phyloP scores from a whole-genome alignment of 306 rosid genomes.

The Neltuma alba region DNA sequence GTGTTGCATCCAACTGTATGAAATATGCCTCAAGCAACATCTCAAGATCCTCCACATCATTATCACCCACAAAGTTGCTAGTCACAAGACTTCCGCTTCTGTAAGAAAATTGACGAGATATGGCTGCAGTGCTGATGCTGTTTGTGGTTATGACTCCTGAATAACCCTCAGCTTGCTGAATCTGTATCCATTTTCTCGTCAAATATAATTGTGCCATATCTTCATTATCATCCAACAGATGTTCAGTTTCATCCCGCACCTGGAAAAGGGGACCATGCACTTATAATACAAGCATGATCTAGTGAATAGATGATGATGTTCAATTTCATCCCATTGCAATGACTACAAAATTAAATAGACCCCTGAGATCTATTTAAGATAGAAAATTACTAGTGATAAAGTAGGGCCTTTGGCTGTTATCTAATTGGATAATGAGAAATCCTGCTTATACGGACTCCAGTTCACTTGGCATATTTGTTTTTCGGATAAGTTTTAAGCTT shows the following conservation, averaged over 20 bases:
- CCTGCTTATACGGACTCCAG: neutral
- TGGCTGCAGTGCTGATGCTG: slow-evolving; percentile 35
- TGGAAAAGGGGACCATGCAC: slow-evolving; percentile 42
- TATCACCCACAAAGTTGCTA: slow-evolving; percentile 59
- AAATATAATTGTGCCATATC: slow-evolving; percentile 94
- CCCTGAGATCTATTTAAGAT: neutral
- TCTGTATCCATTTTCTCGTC: slow-evolving; percentile 85
- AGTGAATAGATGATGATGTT: slow-evolving; percentile 21
- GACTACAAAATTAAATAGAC: neutral
- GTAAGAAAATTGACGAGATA: slow-evolving; percentile 56
- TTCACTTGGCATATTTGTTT: slow-evolving; percentile 18
- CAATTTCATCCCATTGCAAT: slow-evolving; percentile 7
- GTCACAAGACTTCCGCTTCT: slow-evolving; percentile 76
- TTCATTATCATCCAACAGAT: slow-evolving; percentile 91
- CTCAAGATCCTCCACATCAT: slow-evolving; percentile 93
- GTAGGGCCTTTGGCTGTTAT: neutral
- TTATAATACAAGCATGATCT: slow-evolving; percentile 17
- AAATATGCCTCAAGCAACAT: no score
- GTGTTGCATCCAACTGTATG: slow-evolving; percentile 97
- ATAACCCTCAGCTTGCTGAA: slow-evolving; percentile 69
- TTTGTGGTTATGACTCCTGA: slow-evolving; percentile 53
- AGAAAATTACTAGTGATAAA: neutral
- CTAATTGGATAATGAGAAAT: neutral
- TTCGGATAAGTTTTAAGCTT: slow-evolving; percentile 5
- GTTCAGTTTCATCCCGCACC: slow-evolving; percentile 96